phyloP scores from a whole-genome alignment of 2,329 filamentous ascomycete species.

The Rasamsonia emersonii region DNA sequence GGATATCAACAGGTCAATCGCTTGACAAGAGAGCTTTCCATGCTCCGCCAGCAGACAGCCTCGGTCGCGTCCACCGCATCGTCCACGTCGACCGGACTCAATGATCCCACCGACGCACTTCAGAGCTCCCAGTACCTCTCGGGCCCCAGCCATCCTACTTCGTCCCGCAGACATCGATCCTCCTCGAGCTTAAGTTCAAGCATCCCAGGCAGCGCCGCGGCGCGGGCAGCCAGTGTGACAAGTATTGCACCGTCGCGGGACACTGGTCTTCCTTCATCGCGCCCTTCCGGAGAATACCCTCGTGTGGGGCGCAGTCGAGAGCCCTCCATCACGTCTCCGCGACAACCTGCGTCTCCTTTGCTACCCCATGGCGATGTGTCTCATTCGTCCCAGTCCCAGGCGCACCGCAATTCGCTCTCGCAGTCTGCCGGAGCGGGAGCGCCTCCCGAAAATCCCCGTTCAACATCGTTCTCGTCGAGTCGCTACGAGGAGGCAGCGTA shows the following conservation, averaged over 20 bases:
- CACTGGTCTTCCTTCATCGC: constrained; percentile 16
- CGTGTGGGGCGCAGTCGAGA: constrained; percentile 32
- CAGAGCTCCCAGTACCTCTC: constrained; percentile 35
- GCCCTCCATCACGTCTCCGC: constrained; percentile 32
- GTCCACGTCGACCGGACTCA: constrained; percentile 45
- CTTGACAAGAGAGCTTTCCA: constrained; percentile 75
- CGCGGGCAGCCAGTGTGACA: constrained; percentile 27
- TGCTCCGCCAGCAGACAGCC: constrained; percentile 64
- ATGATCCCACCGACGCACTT: constrained; percentile 39
- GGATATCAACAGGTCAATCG: constrained; percentile 65
- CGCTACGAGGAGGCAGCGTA: constrained; percentile 36
- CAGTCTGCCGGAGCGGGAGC: constrained; percentile 6
- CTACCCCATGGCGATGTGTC: constrained; percentile 21
- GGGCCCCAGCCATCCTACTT: constrained; percentile 44
- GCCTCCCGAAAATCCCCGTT: constrained; percentile 19
- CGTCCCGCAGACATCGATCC: constrained; percentile 48
- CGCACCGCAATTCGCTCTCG: constrained; percentile 21
- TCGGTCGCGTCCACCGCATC: constrained; percentile 54
- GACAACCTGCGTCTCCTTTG: constrained; percentile 25
- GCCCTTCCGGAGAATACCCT: constrained; percentile 20
- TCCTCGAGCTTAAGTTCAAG: constrained; percentile 46
- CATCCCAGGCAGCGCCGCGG: constrained; percentile 27
- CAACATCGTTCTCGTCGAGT: constrained; percentile 17
- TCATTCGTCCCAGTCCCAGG: constrained; percentile 14
- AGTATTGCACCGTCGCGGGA: constrained; percentile 39